Evolutionary conservation across 345 rosid species (phyloP).

Genomic region (Syzygium jambos): DNA sequence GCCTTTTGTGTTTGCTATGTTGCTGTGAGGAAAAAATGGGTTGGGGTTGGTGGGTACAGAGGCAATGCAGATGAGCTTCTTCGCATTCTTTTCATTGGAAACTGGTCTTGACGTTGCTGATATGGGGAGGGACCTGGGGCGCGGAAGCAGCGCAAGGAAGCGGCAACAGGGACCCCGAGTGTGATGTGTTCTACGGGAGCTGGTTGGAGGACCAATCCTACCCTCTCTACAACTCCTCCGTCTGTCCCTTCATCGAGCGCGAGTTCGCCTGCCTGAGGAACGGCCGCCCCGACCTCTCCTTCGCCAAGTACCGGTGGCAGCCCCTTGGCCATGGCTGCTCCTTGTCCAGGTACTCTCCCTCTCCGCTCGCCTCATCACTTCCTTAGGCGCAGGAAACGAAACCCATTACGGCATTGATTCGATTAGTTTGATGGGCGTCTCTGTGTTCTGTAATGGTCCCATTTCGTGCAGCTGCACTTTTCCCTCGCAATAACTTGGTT

Average conservation of each 20-base stretch:
- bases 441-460: too few species aligned
- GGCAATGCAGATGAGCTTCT: not conserved
- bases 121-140: not conserved
- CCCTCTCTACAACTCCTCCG: conserved; percentile 49
- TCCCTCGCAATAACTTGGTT: not conserved
- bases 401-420: too few species aligned
- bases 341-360: not conserved
- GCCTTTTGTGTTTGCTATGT: not conserved
- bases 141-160: not conserved
- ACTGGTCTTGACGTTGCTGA: not conserved
- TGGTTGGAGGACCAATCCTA: conserved; percentile 64
- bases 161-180: not conserved
- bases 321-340: conserved; percentile 53
- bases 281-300: conserved; percentile 63
- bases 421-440: too few species aligned
- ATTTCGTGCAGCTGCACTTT: not conserved
- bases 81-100: not conserved
- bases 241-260: conserved; percentile 58
- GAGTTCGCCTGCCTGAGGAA: conserved; percentile 59
- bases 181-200: conserved; percentile 55
- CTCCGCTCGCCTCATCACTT: too few species aligned
- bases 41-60: not conserved
- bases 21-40: not conserved
- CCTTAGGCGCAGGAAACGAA: too few species aligned
- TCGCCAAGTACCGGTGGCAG: conserved; percentile 60